phyloP scores from a whole-genome alignment of 768 basidiomycete genomes.

The Mycena galericulata region DNA sequence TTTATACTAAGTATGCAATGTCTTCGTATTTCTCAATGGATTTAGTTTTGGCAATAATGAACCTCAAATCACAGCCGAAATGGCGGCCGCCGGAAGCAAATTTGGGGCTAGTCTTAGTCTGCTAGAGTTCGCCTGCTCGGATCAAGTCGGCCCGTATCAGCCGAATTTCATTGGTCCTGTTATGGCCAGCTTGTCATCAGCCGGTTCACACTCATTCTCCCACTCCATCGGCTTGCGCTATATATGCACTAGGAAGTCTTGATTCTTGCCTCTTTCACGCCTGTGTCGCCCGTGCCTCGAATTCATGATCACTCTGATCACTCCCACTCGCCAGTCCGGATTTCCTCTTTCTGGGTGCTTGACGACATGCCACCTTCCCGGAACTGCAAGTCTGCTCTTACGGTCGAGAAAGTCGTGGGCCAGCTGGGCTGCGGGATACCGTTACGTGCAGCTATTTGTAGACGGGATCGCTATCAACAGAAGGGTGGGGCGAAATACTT shows the following conservation, averaged over 20 bases:
- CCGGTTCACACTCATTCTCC: conserved; percentile 7
- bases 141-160: too few species aligned
- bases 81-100: too few species aligned
- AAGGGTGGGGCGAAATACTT: conserved; percentile 15
- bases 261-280: conserved; percentile 7
- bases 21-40: too few species aligned
- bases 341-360: conserved; percentile 19
- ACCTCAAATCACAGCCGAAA: too few species aligned
- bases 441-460: conserved; percentile 18
- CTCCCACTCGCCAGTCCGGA: conserved; percentile 22
- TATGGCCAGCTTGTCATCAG: too few species aligned
- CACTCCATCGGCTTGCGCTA: conserved; percentile 15
- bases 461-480: conserved; percentile 11
- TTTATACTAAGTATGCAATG: too few species aligned
- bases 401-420: conserved; percentile 11
- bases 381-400: conserved; percentile 3
- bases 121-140: too few species aligned
- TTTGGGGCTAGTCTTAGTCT: too few species aligned
- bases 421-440: conserved; percentile 20
- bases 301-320: conserved; percentile 13
- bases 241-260: conserved; percentile 1
- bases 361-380: conserved; percentile 15
- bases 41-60: too few species aligned
- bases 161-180: too few species aligned
- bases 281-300: conserved; percentile 9